These are phyloP conservation scores for Globisporangium ultimum DNA, from an alignment of 352 stramenopile species.

Conservation along the genomic window DNA sequence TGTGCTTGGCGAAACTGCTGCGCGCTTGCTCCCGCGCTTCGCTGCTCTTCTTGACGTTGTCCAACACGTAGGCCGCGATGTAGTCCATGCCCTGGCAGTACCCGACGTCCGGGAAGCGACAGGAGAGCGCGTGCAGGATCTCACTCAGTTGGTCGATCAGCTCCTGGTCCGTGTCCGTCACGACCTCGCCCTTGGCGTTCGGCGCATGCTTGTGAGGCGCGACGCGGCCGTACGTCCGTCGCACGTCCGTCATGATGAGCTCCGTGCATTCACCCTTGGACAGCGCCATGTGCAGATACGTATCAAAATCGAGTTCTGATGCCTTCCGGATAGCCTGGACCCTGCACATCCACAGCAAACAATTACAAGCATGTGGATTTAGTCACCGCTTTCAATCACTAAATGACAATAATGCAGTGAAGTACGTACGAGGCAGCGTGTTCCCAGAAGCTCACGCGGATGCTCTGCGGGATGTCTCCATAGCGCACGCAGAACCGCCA, in stretches of 20 bases:
- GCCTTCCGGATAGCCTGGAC: slow-evolving; percentile 37
- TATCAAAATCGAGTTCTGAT: slow-evolving; percentile 78
- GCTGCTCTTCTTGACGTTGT: slow-evolving; percentile 76
- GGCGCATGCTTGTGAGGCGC: slow-evolving; percentile 67
- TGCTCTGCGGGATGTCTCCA: slow-evolving; percentile 43
- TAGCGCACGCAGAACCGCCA: slow-evolving; percentile 85
- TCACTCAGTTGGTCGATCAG: slow-evolving; percentile 73
- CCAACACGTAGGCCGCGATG: slow-evolving; percentile 74
- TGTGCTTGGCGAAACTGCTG: background rate
- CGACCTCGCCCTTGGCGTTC: slow-evolving; percentile 50
- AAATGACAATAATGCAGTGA: background rate
- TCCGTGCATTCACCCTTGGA: slow-evolving; percentile 84
- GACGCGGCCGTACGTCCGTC: slow-evolving; percentile 78
- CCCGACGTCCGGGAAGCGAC: slow-evolving; percentile 76
- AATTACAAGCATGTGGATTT: too few relatives aligned
- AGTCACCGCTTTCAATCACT: too few relatives aligned
- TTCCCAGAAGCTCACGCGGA: slow-evolving; percentile 79
- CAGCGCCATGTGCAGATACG: slow-evolving; percentile 80
- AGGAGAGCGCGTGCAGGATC: slow-evolving; percentile 75
- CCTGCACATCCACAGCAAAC: background rate
- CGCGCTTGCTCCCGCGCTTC: slow-evolving; percentile 28
- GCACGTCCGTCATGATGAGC: slow-evolving; percentile 81
- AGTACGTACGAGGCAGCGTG: slow-evolving; percentile 33
- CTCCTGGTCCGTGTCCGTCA: slow-evolving; percentile 56
- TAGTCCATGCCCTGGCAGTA: slow-evolving; percentile 91